Conservation (phyloP, 2,329 filamentous ascomycete species). For the Epichloe gansuensis region DNA sequence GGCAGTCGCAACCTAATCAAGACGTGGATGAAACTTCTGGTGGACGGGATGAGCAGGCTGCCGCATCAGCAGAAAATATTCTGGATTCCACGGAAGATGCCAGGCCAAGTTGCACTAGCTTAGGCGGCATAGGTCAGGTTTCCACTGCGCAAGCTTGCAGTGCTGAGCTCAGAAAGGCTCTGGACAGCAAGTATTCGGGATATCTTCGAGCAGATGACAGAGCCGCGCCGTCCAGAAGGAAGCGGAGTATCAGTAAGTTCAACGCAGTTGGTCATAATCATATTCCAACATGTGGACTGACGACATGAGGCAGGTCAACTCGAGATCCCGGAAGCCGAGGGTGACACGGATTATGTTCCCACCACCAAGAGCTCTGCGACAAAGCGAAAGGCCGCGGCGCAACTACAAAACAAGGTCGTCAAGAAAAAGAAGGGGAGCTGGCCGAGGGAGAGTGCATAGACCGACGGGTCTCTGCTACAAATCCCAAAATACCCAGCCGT, state of each 20-base stretch:
- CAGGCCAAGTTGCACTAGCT: not conserved
- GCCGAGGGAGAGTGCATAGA: not conserved
- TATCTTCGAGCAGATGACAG: not conserved
- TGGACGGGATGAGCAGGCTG: not conserved
- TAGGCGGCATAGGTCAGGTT: no score
- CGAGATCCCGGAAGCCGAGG: not conserved
- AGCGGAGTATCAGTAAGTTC: not conserved
- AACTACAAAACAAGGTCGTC: slow-evolving; percentile 5
- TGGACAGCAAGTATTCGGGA: not conserved
- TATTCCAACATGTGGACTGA: not conserved
- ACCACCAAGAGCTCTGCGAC: not conserved
- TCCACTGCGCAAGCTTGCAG: not conserved
- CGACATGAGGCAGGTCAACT: not conserved
- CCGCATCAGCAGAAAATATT: not conserved
- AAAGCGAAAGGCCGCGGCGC: slow-evolving; percentile 1
- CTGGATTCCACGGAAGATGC: not conserved
- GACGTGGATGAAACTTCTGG: not conserved
- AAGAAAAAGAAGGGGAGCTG: not conserved
- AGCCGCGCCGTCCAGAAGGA: not conserved
- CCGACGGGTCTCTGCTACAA: not conserved
- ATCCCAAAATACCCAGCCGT: not conserved
- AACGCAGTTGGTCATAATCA: not conserved
- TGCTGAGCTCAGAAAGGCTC: not conserved
- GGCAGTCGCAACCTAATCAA: not conserved
- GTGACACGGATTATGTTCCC: slow-evolving; percentile 3